Evolutionary conservation across 352 stramenopile genomes (phyloP).

Genomic region (Phytopythium boreale): DNA sequence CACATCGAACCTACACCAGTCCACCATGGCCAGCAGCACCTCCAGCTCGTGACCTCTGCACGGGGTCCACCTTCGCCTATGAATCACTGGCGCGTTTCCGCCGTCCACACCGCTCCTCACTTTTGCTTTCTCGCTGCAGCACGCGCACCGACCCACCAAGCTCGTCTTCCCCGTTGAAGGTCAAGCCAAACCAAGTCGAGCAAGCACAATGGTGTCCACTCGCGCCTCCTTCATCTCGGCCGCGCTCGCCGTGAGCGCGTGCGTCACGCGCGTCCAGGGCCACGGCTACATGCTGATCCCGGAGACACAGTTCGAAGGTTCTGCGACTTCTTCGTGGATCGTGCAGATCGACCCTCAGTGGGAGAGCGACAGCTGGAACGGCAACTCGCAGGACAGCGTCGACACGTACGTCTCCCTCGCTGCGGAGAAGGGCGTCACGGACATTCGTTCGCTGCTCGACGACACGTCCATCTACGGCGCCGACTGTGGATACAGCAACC

Average conservation of each 20-base stretch:
- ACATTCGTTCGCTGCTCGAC: slow-evolving; percentile 20
- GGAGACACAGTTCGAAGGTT: slow-evolving; percentile 15
- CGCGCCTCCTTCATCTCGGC: neutral
- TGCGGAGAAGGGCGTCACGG: slow-evolving; percentile 13
- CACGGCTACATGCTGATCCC: slow-evolving; percentile 27
- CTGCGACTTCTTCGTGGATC: slow-evolving; percentile 17
- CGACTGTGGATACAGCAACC: slow-evolving; percentile 20
- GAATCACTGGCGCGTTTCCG: neutral
- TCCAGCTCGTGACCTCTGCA: too few species aligned
- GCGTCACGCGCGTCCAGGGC: slow-evolving; percentile 9
- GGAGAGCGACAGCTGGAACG: slow-evolving; percentile 14
- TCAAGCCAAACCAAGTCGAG: neutral
- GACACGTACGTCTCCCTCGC: slow-evolving; percentile 10
- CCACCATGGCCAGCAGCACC: neutral
- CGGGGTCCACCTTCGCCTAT: neutral
- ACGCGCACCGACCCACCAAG: neutral
- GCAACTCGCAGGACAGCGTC: slow-evolving; percentile 12
- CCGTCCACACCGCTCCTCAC: neutral
- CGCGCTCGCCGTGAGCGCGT: slow-evolving; percentile 9
- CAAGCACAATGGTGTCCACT: slow-evolving; percentile 2
- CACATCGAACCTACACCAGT: too few species aligned
- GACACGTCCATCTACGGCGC: slow-evolving; percentile 20
- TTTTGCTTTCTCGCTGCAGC: neutral
- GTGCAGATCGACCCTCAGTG: slow-evolving; percentile 21
- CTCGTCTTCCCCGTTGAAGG: neutral